Evolutionary conservation across 805 yeast genomes (phyloP).

Genomic region (Saccharomycopsis oosterbeekiorum): DNA sequence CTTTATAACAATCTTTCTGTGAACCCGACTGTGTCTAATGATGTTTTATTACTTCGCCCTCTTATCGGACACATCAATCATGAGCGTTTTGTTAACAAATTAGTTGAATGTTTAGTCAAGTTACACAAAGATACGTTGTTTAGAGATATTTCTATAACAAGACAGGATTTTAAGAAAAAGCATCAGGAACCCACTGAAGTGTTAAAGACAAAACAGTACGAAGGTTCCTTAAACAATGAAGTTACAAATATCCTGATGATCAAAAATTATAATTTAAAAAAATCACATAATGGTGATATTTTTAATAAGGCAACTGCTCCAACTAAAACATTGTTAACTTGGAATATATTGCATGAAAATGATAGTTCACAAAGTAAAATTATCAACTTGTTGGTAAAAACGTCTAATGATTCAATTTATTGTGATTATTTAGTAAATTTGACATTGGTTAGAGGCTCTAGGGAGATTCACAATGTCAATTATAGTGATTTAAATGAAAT

Average conservation of each 20-base stretch:
- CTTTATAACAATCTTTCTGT: slow-evolving; percentile 22
- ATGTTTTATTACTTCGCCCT: slow-evolving; percentile 41
- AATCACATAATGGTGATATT: background rate
- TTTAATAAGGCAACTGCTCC: slow-evolving; percentile 5
- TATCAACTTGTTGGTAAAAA: slow-evolving; percentile 1
- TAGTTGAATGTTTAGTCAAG: slow-evolving; percentile 5
- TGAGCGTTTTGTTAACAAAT: slow-evolving; percentile 30
- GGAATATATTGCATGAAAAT: background rate
- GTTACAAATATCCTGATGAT: background rate
- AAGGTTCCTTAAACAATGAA: background rate
- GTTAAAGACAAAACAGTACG: background rate
- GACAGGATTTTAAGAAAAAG: background rate
- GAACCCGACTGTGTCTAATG: slow-evolving; percentile 14
- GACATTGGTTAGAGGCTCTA: background rate
- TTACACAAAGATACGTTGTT: slow-evolving; percentile 4
- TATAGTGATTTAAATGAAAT: slow-evolving; percentile 13
- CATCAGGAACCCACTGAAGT: background rate
- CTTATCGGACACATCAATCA: slow-evolving; percentile 51
- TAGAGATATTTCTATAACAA: background rate
- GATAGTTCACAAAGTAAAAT: background rate
- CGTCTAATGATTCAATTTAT: slow-evolving; percentile 2
- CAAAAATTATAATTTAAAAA: background rate
- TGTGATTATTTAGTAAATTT: slow-evolving; percentile 11
- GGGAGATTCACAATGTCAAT: slow-evolving; percentile 5
- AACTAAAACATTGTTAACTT: background rate